phyloP scores from a whole-genome alignment of 257 asterid genomes.

The Hygrophila difformis region DNA sequence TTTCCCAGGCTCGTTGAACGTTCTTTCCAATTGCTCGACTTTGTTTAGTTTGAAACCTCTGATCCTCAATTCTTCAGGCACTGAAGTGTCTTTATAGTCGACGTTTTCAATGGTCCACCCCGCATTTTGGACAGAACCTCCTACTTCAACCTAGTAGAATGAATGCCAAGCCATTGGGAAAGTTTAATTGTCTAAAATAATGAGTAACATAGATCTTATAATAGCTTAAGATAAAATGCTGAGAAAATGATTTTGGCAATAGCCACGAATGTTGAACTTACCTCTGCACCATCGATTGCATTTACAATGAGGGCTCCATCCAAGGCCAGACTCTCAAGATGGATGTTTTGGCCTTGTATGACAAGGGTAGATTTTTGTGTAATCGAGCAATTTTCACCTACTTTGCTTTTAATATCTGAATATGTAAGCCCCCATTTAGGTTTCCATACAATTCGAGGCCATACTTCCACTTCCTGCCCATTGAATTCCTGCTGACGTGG shows the following conservation, averaged over 20 bases:
- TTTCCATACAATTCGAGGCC: constrained; percentile 91
- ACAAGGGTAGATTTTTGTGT: constrained; percentile 68
- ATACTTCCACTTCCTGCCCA: constrained; percentile 89
- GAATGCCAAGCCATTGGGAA: constrained; percentile 9
- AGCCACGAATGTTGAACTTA: too few relatives aligned
- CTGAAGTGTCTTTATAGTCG: constrained; percentile 54
- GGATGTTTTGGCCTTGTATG: constrained; percentile 51
- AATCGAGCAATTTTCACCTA: constrained; percentile 46
- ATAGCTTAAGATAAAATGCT: too few relatives aligned
- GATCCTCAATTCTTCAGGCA: constrained; percentile 83
- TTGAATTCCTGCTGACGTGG: constrained; percentile 57
- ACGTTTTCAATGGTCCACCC: constrained; percentile 80
- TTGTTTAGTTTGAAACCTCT: constrained; percentile 75
- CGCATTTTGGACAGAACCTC: constrained; percentile 56
- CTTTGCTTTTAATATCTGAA: constrained; percentile 62
- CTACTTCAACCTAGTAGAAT: constrained; percentile 60
- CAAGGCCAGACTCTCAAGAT: constrained; percentile 61
- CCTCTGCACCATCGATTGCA: constrained; percentile 73
- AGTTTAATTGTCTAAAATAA: constrained; percentile 1
- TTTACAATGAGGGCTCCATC: constrained; percentile 81
- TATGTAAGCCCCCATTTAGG: constrained; percentile 94
- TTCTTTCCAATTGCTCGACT: constrained; percentile 63
- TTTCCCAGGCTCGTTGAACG: constrained; percentile 49
- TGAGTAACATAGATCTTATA: constrained; percentile 1
- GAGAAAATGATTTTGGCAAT: neutral